Evolutionary conservation across 306 rosid genomes (phyloP).

Genomic region (Begonia loranthoides): DNA sequence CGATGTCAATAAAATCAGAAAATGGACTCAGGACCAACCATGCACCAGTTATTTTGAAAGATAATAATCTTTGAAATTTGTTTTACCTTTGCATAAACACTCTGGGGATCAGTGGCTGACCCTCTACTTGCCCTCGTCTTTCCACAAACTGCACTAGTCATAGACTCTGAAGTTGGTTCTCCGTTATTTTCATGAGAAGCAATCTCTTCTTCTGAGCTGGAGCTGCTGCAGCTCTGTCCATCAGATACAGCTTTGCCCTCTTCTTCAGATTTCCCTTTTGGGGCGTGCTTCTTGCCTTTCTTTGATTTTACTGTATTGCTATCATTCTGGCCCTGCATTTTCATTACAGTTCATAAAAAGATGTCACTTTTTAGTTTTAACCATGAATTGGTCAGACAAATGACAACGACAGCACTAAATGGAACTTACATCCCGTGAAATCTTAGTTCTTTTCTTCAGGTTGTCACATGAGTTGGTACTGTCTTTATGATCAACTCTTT

Average conservation of each 20-base stretch:
- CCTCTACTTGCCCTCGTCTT: constrained; percentile 74
- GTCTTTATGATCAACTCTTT: constrained; percentile 14
- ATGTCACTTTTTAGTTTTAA: not conserved
- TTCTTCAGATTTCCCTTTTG: constrained; percentile 21
- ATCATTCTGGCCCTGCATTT: constrained; percentile 31
- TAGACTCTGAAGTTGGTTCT: constrained; percentile 30
- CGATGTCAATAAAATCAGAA: constrained; percentile 11
- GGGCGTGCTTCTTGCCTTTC: constrained; percentile 21
- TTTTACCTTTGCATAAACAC: constrained; percentile 87
- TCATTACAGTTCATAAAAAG: not conserved
- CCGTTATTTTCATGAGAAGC: constrained; percentile 36
- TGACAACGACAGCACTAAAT: not conserved
- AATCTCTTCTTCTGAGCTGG: constrained; percentile 62
- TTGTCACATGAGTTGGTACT: constrained; percentile 11
- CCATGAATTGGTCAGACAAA: not conserved
- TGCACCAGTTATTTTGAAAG: too few relatives aligned
- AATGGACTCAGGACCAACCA: too few relatives aligned
- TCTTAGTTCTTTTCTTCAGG: constrained; percentile 38
- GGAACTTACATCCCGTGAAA: constrained; percentile 34
- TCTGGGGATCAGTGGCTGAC: constrained; percentile 92
- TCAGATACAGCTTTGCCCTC: constrained; percentile 20
- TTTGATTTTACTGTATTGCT: constrained; percentile 32
- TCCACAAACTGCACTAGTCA: constrained; percentile 27
- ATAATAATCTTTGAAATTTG: not conserved
- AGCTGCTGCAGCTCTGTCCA: constrained; percentile 40